These are phyloP conservation scores for Ampelocalamus luodianensis DNA, from an alignment of 176 grass and related monocot species.

Conservation along the genomic window DNA sequence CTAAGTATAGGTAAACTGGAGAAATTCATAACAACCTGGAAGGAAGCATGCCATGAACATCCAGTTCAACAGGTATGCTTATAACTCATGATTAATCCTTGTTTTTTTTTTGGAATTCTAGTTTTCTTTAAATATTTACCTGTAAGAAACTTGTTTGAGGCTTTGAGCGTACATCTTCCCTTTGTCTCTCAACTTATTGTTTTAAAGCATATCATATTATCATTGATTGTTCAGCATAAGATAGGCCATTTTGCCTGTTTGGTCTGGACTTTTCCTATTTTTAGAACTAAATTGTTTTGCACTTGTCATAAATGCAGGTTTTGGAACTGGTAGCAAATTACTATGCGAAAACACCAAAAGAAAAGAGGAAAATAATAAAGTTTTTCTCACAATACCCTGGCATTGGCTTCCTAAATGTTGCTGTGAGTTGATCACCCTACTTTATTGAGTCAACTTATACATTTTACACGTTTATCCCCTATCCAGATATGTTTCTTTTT, in stretches of 20 bases:
- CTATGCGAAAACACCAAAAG: constrained; percentile 57
- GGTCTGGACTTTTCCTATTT: constrained; percentile 8
- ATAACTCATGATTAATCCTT: neutral
- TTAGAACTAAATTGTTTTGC: constrained; percentile 27
- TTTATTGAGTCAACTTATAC: constrained; percentile 25
- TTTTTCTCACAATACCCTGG: constrained; percentile 74
- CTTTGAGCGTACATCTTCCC: neutral
- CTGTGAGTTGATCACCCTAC: constrained; percentile 65
- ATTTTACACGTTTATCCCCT: constrained; percentile 19
- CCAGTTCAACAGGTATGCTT: constrained; percentile 71
- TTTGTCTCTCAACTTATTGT: constrained; percentile 2
- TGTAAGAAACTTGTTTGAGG: constrained; percentile 6
- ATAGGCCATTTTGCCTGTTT: neutral
- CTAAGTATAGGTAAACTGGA: constrained; percentile 61
- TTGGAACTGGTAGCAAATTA: constrained; percentile 74
- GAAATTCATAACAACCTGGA: constrained; percentile 90
- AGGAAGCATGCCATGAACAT: constrained; percentile 77
- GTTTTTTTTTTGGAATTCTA: neutral
- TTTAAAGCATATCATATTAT: neutral
- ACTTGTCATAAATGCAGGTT: constrained; percentile 59
- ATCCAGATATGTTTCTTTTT: constrained; percentile 12
- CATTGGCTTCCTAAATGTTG: constrained; percentile 88
- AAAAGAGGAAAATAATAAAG: constrained; percentile 58
- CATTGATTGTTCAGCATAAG: constrained; percentile 27
- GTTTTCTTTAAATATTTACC: constrained; percentile 8